Conservation (phyloP, 805 yeast species). For the Schwanniomyces occidentalis region DNA sequence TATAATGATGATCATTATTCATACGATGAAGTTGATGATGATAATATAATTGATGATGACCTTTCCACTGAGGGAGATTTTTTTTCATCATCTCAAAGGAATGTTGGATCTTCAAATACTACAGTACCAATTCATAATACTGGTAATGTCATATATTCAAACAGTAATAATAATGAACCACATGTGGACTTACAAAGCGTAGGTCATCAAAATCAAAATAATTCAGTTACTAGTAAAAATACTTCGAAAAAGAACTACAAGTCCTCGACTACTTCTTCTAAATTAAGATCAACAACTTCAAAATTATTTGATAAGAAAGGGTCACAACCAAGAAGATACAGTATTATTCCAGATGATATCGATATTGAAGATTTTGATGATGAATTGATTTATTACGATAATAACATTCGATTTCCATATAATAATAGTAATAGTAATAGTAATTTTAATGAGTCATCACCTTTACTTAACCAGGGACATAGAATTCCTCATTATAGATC, state of each 20-base stretch:
- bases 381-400: conserved; percentile 48
- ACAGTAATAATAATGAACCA: conserved; percentile 1
- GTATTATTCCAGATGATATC: conserved; percentile 66
- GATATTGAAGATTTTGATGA: conserved; percentile 57
- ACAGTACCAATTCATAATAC: conserved; percentile 3
- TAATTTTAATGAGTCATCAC: conserved; percentile 30
- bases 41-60: conserved; percentile 25
- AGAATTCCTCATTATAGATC: conserved; percentile 43
- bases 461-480: conserved; percentile 26
- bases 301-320: conserved; percentile 73
- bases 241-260: conserved; percentile 26
- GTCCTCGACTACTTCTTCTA: conserved; percentile 38
- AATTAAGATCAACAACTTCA: conserved; percentile 66
- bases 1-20: conserved; percentile 29
- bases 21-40: conserved; percentile 23
- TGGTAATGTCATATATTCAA: not conserved
- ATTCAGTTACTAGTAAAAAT: conserved; percentile 18
- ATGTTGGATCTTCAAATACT: conserved; percentile 4
- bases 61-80: conserved; percentile 31
- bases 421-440: conserved; percentile 20
- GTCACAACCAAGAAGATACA: conserved; percentile 68
- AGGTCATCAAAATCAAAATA: conserved; percentile 6
- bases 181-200: not conserved
- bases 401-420: conserved; percentile 40
- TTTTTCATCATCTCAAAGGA: conserved; percentile 10